phyloP scores from a whole-genome alignment of 768 basidiomycete genomes.

The Chalciporus pseudorubinellus region DNA sequence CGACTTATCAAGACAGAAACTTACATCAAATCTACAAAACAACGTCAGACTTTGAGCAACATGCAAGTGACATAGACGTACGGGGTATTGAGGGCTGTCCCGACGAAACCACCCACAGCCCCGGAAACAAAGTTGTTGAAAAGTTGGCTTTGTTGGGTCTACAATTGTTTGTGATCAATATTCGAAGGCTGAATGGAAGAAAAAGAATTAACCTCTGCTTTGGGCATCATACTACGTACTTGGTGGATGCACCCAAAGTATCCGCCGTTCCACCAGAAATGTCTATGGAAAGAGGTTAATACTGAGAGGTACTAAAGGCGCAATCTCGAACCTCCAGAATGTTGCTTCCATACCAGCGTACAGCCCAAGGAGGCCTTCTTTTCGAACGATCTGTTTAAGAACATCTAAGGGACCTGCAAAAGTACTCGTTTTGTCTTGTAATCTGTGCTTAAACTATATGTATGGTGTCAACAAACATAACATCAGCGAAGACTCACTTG shows the following conservation, averaged over 20 bases:
- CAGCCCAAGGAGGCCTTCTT: constrained; percentile 79
- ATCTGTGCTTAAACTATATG: constrained; percentile 36
- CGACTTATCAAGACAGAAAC: constrained; percentile 6
- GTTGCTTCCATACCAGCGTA: constrained; percentile 97
- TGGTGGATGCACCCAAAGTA: constrained; percentile 94
- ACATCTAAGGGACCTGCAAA: constrained; percentile 93
- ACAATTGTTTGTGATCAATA: neutral
- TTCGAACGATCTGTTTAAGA: constrained; percentile 70
- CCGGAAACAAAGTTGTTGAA: constrained; percentile 94
- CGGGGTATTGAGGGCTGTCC: constrained; percentile 93
- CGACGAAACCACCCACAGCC: constrained; percentile 82
- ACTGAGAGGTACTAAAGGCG: neutral
- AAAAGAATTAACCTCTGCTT: constrained; percentile 64
- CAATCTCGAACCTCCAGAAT: constrained; percentile 76
- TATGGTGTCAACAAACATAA: neutral
- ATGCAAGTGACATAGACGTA: constrained; percentile 32
- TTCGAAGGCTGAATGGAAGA: neutral
- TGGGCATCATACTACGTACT: constrained; percentile 76
- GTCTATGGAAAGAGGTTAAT: constrained; percentile 41
- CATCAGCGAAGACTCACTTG: constrained; percentile 43
- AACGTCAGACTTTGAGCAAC: constrained; percentile 5
- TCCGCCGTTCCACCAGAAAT: constrained; percentile 91
- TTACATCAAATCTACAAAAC: constrained; percentile 46
- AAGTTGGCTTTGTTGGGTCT: constrained; percentile 69
- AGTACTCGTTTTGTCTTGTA: constrained; percentile 91